Evolutionary conservation across 2,329 filamentous ascomycete genomes (phyloP), one percentile per base, ranked within the genome.

Genomic region (Daldinia sp.): DNA sequence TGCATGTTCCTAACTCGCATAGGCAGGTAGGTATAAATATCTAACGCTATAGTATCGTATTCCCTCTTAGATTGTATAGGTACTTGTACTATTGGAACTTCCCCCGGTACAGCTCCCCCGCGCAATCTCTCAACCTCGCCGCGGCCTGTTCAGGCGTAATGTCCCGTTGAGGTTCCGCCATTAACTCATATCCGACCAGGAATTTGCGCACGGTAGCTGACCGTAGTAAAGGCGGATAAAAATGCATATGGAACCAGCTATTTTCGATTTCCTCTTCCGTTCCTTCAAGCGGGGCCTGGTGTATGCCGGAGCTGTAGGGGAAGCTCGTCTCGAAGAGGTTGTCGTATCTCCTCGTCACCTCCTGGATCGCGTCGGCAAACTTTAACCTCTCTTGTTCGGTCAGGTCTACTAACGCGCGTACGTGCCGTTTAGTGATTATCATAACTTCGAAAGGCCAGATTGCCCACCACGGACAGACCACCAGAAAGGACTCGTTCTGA

Each of bases 71-170:
- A n/a, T n/a, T n/a, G n/a, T n/a, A n/a, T n/a, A n/a, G n/a, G n/a
- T n/a, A n/a, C 13, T 9, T 49, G 35, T 5, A 3, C 58, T 61
- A 68, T 59, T 69, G 68, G 39, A 88, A 70, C 68, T 80, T 84
- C 75, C 90, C 93, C 68, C 95, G 87, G 75, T 99, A 98, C 66
- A 99, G 79, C 74, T 92, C 87, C 13, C 93, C 93, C 3, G 88
- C 91, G 67, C 93, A 94, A 60, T 84, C 83, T 68, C 91, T 86
- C 62, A 99, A 80, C 50, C 88, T 87, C 23, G 87, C 88, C 11
- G 95, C 91, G 1, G 95, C 95, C 79, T 98, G 95, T 78, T 99
- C 95, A 0, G 95, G 94, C 0, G 95, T 99, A 72, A 99, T 98
- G 76, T 99, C 95, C 61, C 95, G 87, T 79, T 99, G 95, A n/a